A percentile compares a stretch with the other conserved stretches of the same genome.
Conservation (phyloP, 75 land plant species). For the Picea sitchensis region DNA sequence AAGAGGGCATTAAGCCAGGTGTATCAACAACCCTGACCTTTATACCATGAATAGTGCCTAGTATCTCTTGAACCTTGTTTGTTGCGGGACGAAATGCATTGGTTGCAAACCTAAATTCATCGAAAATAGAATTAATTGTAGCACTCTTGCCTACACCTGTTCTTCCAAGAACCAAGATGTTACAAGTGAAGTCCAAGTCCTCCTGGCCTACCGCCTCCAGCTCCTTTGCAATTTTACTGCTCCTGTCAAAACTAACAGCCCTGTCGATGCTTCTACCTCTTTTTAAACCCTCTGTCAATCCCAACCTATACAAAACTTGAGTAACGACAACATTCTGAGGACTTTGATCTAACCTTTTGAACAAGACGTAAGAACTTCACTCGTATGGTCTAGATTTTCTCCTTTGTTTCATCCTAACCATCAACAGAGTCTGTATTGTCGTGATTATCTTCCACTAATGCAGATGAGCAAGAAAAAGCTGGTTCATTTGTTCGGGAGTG, state of each 20-base stretch:
- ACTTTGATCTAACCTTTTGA: constrained; percentile 75
- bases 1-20: too few relatives aligned
- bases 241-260: constrained; percentile 64
- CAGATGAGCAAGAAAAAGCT: too few relatives aligned
- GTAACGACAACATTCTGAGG: constrained; percentile 74
- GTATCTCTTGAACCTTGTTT: constrained; percentile 58
- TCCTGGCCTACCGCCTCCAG: constrained; percentile 61
- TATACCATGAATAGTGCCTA: too few relatives aligned
- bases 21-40: too few relatives aligned
- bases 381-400: constrained; percentile 64
- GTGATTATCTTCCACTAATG: too few relatives aligned
- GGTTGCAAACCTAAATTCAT: constrained; percentile 53
- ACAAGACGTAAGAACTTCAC: constrained; percentile 89
- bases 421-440: too few relatives aligned
- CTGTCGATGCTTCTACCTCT: constrained; percentile 44
- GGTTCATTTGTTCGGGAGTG: too few relatives aligned
- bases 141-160: constrained; percentile 96
- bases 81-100: constrained; percentile 79
- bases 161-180: constrained; percentile 82
- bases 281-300: constrained; percentile 56
- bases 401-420: too few relatives aligned
- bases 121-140: constrained; percentile 88
- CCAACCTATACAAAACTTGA: constrained; percentile 80
- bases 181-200: constrained; percentile 77
- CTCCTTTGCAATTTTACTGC: constrained; percentile 56